Conservation (phyloP, 2,329 filamentous ascomycete genomes). For the Diaporthe destruens region DNA sequence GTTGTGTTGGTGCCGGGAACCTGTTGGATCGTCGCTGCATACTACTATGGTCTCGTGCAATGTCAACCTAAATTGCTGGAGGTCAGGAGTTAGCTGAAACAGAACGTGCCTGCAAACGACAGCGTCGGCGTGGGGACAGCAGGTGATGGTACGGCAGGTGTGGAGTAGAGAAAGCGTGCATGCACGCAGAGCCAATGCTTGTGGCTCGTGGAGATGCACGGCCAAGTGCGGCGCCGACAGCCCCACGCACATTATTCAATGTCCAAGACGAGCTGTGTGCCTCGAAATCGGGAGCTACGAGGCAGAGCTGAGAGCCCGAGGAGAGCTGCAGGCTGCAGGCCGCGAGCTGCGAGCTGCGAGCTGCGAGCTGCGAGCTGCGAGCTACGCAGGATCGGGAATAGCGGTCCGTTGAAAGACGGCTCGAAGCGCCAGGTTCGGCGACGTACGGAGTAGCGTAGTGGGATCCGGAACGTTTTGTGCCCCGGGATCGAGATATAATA, state of each 20-base stretch:
- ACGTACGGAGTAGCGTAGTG: not conserved
- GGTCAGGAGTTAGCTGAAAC: slow-evolving; percentile 30
- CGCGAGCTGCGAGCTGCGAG: not conserved
- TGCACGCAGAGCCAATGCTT: slow-evolving; percentile 15
- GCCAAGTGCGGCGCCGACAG: slow-evolving; percentile 12
- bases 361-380: not conserved
- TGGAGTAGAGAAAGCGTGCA: not conserved
- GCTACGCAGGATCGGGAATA: slow-evolving; percentile 13
- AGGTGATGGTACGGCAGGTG: not conserved
- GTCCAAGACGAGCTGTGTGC: not conserved
- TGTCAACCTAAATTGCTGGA: slow-evolving; percentile 21
- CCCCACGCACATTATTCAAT: not conserved
- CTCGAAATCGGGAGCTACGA: not conserved
- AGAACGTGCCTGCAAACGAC: not conserved
- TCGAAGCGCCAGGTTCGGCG: slow-evolving; percentile 17
- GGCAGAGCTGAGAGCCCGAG: slow-evolving; percentile 3
- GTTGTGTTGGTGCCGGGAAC: slow-evolving; percentile 15
- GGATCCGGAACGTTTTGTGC: slow-evolving; percentile 25
- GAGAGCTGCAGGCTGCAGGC: not conserved
- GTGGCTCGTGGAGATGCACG: slow-evolving; percentile 20
- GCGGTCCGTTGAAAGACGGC: slow-evolving; percentile 15
- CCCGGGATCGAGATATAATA: slow-evolving; percentile 29
- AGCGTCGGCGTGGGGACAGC: not conserved
- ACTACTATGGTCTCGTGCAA: not conserved
- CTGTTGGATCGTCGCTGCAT: slow-evolving; percentile 31